These are phyloP conservation scores for Dioszegia hungarica DNA, from an alignment of 768 basidiomycete genomes.

Conservation along the genomic window DNA sequence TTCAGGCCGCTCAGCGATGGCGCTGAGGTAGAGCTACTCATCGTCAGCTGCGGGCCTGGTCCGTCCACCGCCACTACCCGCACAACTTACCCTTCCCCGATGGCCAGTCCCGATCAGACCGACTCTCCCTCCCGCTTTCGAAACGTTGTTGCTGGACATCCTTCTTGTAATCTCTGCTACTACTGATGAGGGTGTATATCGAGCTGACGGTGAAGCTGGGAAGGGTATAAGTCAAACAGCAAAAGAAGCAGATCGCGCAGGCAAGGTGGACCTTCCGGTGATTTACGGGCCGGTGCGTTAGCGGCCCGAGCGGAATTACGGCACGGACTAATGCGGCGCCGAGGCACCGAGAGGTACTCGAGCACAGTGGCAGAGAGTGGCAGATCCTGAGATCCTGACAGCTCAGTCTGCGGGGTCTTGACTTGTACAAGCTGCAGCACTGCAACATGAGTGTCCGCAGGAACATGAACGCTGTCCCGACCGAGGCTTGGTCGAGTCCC, in stretches of 20 bases:
- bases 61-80: not conserved
- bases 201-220: not conserved
- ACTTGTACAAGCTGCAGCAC: too few relatives aligned
- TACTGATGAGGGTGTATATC: not conserved
- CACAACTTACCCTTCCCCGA: slow-evolving; percentile 29
- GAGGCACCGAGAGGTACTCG: not conserved
- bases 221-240: not conserved
- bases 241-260: not conserved
- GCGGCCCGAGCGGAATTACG: not conserved
- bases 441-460: too few relatives aligned
- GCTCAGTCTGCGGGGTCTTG: too few relatives aligned
- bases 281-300: not conserved
- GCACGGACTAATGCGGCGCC: not conserved
- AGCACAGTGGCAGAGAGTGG: too few relatives aligned
- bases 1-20: slow-evolving; percentile 53
- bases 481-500: too few relatives aligned
- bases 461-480: too few relatives aligned
- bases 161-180: not conserved
- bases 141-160: slow-evolving; percentile 5
- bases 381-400: too few relatives aligned
- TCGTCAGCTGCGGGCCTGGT: not conserved
- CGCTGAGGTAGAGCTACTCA: slow-evolving; percentile 53
- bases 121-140: slow-evolving; percentile 23
- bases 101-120: slow-evolving; percentile 39
- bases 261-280: not conserved